Percentiles rank a stretch among this genome's conserved stretches.
Conservation (phyloP, 345 rosid species). For the Bruguiera gymnorhiza region DNA sequence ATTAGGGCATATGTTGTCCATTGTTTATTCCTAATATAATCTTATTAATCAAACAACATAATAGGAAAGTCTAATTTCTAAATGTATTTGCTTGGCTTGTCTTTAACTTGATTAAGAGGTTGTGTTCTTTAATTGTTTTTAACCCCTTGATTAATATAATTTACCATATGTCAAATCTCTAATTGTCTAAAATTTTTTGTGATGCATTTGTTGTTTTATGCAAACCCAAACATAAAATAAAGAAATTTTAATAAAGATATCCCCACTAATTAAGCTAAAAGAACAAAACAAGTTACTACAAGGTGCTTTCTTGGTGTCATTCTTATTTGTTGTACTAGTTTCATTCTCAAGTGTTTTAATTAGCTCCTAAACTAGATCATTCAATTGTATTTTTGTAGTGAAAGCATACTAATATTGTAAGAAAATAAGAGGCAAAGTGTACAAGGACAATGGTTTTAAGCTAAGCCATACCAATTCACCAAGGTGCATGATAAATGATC, state of each 20-base stretch:
- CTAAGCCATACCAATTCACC: no score
- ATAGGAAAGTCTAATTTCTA: background rate
- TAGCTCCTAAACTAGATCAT: background rate
- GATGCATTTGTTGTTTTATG: background rate
- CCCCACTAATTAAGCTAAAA: no score
- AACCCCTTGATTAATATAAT: constrained; percentile 17
- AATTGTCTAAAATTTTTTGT: background rate
- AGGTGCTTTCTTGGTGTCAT: background rate
- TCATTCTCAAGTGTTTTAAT: background rate
- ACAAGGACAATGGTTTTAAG: no score
- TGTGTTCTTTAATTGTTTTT: constrained; percentile 15
- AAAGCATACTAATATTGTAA: background rate
- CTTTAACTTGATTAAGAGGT: constrained; percentile 20
- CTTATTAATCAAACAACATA: background rate
- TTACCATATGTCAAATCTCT: constrained; percentile 11
- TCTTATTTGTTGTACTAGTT: background rate
- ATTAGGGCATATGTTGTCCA: background rate
- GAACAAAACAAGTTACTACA: no score
- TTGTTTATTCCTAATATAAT: background rate
- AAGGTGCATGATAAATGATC: no score
- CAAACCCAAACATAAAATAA: background rate
- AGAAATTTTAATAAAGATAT: no score
- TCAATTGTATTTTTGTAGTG: background rate
- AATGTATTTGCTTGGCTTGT: constrained; percentile 5
- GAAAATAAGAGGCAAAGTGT: no score